Base-by-base conservation (phyloP, 2,329 filamentous ascomycete species). In the Penicillium oxalicum region DNA sequence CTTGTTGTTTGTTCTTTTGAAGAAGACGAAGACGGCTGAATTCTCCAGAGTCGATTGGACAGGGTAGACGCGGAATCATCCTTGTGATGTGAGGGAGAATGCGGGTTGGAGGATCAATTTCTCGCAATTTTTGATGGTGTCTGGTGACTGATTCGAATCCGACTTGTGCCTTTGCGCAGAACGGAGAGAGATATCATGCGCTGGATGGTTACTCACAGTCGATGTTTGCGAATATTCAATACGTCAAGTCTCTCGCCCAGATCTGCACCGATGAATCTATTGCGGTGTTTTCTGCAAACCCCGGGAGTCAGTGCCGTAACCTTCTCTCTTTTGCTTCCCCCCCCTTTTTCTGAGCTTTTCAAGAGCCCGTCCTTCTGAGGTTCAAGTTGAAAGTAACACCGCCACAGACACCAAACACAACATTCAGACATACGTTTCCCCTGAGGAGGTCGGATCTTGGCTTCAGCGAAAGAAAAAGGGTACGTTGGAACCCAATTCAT, bases 191-290 rank as follows among this genome's bases (percentile, higher is more conserved):
- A 1, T 64, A 64, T 49, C 56, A 62, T 33, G 45, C 53, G 24
- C 44, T 63, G 2, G 59, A 63, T 47, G 61, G 50, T 7, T 63
- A 58, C 42, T 52, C 58, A 4, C 58, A 58, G 33, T 61, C 61
- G 4, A 63, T 58, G 58, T 55, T 61, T 40, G 61, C 61, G 26
- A 61, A 63, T 44, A 53, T 64, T 39, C 39, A 57, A 40, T 57
- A 63, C 29, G 44, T 48, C 28, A 62, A 62, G 45, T 52, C 47
- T 25, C 38, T 64, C 24, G 58, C 60, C 11, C 46, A 46, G 11
- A 40, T 35, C n/a, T 47, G 44, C 28, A 24, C 24, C 3, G 32
- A 42, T 29, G 36, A 43, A 28, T 55, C 49, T 1, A 56, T 61
- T 27, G 29, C 36, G 18, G 55, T 58, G 0, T 64, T 63, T 43